Conservation (phyloP, 192 early-diverging fungal genomes). For the Mortierella antarctica region DNA sequence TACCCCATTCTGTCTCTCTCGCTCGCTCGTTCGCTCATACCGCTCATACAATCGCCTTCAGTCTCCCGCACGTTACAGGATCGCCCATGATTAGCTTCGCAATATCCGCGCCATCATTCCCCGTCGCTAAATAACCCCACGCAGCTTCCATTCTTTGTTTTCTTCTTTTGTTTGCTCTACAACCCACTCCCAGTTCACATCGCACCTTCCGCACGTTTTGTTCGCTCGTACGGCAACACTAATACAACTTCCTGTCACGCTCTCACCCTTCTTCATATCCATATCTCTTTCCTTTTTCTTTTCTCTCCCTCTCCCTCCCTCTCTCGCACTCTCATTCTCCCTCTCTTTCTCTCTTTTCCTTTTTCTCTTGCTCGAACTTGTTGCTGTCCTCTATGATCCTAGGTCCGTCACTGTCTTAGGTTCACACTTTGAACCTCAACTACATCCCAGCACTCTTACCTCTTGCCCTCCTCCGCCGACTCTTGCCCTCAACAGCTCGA, state of each 20-base stretch:
- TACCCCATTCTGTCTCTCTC: no score
- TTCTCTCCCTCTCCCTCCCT: neutral
- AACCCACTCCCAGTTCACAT: neutral
- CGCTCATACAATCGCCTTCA: no score
- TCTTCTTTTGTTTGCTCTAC: neutral
- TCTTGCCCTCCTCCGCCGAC: neutral
- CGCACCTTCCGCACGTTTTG: neutral
- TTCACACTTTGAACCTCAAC: neutral
- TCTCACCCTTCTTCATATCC: neutral
- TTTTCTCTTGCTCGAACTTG: neutral
- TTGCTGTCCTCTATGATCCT: neutral
- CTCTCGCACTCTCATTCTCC: neutral
- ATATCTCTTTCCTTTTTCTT: neutral
- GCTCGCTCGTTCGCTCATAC: no score
- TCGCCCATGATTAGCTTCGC: no score
- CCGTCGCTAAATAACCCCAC: no score
- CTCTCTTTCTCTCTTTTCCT: neutral
- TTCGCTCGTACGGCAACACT: neutral
- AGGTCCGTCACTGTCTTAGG: neutral
- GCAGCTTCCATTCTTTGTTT: neutral
- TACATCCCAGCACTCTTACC: neutral
- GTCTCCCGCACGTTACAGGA: no score
- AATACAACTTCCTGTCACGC: neutral
- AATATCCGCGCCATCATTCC: no score
- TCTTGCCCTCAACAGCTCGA: no score